These are phyloP conservation scores for Wickerhamiella pararugosa DNA, from an alignment of 1,139 yeast genomes.

Conservation along the genomic window DNA sequence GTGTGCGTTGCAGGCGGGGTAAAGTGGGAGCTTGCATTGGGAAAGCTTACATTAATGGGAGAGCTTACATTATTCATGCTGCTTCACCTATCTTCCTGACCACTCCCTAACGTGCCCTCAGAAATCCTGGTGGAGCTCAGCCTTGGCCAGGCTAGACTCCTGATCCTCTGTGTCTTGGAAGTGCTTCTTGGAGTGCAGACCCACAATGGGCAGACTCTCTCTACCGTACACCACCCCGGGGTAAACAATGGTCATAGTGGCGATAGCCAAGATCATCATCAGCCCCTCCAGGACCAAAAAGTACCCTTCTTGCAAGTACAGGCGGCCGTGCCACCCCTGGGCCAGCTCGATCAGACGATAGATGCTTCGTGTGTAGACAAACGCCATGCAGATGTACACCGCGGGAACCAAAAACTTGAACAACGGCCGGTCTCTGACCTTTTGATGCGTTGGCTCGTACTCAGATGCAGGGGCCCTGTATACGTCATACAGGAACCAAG, in stretches of 20 bases:
- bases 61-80: too few relatives aligned
- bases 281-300: conserved; percentile 63
- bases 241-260: conserved; percentile 37
- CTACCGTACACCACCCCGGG: conserved; percentile 34
- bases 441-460: not conserved
- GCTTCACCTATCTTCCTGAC: too few relatives aligned
- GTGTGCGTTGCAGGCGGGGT: too few relatives aligned
- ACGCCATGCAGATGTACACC: conserved; percentile 23
- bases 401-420: conserved; percentile 10
- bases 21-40: too few relatives aligned
- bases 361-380: conserved; percentile 54
- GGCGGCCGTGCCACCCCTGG: conserved; percentile 61
- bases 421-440: conserved; percentile 4
- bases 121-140: too few relatives aligned
- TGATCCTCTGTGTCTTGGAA: too few relatives aligned
- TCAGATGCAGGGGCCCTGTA: conserved; percentile 22
- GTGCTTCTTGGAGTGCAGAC: conserved; percentile 1
- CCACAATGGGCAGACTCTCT: conserved; percentile 2
- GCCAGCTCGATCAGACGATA: conserved; percentile 67
- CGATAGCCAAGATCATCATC: conserved; percentile 38
- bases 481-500: conserved; percentile 36
- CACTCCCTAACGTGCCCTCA: too few relatives aligned
- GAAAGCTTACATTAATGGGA: too few relatives aligned
- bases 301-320: conserved; percentile 53
- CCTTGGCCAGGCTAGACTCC: too few relatives aligned